Percentiles rank a stretch among this genome's conserved stretches.
These are phyloP conservation scores for Hypoxylon sp. DNA, from an alignment of 2,329 filamentous ascomycete genomes.

Conservation along the genomic window DNA sequence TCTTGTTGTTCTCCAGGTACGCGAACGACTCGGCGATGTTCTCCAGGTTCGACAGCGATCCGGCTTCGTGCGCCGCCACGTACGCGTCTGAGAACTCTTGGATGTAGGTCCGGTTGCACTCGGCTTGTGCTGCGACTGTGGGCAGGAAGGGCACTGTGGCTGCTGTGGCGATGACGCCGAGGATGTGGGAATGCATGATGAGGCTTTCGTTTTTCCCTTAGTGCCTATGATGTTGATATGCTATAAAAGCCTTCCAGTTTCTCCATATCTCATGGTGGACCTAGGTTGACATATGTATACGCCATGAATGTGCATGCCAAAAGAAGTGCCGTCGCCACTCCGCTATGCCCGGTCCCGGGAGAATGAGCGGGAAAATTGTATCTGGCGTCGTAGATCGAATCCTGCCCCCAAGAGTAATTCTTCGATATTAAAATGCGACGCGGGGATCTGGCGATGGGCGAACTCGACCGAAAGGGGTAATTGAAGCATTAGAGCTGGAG, in stretches of 20 bases:
- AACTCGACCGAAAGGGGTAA: conserved; percentile 25
- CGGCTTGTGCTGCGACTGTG: conserved; percentile 24
- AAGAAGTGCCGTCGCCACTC: conserved; percentile 31
- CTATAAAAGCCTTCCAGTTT: not conserved
- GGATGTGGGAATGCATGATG: conserved; percentile 22
- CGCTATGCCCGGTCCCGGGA: conserved; percentile 30
- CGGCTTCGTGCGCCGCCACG: conserved; percentile 38
- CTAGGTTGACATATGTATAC: conserved; percentile 15
- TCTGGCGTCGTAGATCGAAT: conserved; percentile 10
- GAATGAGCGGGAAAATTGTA: conserved; percentile 34
- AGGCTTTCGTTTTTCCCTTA: no score
- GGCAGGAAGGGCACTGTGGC: conserved; percentile 23
- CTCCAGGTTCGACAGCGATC: conserved; percentile 33
- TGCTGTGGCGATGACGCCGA: conserved; percentile 18
- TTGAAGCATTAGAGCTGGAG: conserved; percentile 12
- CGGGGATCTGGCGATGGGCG: conserved; percentile 12
- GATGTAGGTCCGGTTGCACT: conserved; percentile 43
- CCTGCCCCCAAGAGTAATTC: conserved; percentile 2
- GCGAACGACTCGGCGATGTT: conserved; percentile 41
- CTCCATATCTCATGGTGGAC: not conserved
- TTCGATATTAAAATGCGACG: conserved; percentile 37
- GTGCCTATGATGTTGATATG: conserved; percentile 1
- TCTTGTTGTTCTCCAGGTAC: conserved; percentile 46
- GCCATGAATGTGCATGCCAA: not conserved
- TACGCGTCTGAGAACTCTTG: conserved; percentile 40